Conservation (phyloP, 2,329 filamentous ascomycete genomes). For the Exserohilum turcica region DNA sequence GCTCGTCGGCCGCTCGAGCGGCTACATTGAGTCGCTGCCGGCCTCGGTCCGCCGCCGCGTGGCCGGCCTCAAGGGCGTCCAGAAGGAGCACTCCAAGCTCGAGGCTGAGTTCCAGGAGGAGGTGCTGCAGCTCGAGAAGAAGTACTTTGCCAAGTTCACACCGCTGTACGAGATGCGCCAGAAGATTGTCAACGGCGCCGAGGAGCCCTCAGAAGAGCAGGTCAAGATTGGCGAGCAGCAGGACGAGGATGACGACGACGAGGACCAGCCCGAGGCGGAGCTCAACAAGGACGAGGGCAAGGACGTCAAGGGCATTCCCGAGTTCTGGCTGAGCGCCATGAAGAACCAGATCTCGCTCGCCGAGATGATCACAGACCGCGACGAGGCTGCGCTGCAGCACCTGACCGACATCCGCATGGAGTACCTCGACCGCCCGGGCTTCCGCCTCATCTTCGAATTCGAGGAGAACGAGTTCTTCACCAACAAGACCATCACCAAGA, state of each 20-base stretch:
- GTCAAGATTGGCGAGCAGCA: slow-evolving; percentile 83
- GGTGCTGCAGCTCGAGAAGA: slow-evolving; percentile 97
- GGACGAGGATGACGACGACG: slow-evolving; percentile 65
- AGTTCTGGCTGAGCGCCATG: slow-evolving; percentile 99
- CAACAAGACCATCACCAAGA: slow-evolving; percentile 97
- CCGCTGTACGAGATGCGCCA: slow-evolving; percentile 95
- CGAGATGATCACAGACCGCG: slow-evolving; percentile 98
- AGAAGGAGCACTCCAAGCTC: slow-evolving; percentile 98
- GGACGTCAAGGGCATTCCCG: slow-evolving; percentile 80
- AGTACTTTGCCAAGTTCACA: slow-evolving; percentile 98
- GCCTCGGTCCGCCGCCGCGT: slow-evolving; percentile 88
- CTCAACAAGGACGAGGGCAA: slow-evolving; percentile 63
- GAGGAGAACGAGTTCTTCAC: slow-evolving; percentile 93
- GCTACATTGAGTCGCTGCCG: slow-evolving; percentile 96
- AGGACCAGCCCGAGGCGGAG: slow-evolving; percentile 59
- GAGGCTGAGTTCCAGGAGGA: slow-evolving; percentile 99
- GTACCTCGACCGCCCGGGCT: slow-evolving; percentile 96
- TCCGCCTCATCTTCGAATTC: slow-evolving; percentile 98
- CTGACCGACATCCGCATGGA: slow-evolving; percentile 97
- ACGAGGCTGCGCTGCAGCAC: slow-evolving; percentile 90
- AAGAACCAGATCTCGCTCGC: slow-evolving; percentile 98
- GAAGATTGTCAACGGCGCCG: slow-evolving; percentile 83
- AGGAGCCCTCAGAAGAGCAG: slow-evolving; percentile 86
- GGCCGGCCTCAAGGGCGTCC: slow-evolving; percentile 93
- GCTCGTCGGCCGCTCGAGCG: slow-evolving; percentile 92